Percentiles rank a stretch among this genome's conserved stretches.
phyloP scores from a whole-genome alignment of 2,329 filamentous ascomycete species.

The Botrytis tulipae region DNA sequence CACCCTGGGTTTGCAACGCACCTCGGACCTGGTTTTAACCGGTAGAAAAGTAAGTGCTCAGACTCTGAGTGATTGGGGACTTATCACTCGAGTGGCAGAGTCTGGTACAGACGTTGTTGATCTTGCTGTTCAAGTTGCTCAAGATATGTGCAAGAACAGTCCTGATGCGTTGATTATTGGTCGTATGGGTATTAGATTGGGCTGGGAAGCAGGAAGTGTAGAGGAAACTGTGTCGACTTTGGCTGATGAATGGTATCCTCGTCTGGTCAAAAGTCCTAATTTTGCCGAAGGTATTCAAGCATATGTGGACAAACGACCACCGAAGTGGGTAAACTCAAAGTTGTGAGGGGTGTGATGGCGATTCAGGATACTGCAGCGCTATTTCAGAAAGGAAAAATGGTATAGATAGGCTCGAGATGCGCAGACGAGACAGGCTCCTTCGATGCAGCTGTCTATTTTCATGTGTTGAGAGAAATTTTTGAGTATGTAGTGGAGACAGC shows the following conservation, averaged over 20 bases:
- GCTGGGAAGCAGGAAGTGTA: slow-evolving; percentile 29
- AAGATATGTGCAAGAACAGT: slow-evolving; percentile 31
- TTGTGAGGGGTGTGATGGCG: slow-evolving; percentile 33
- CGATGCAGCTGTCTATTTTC: background rate
- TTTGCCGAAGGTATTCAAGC: slow-evolving; percentile 69
- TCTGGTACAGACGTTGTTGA: slow-evolving; percentile 47
- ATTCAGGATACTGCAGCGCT: background rate
- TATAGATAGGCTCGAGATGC: background rate
- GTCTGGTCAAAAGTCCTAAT: slow-evolving; percentile 64
- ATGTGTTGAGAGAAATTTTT: background rate
- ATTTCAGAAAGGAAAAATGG: slow-evolving; percentile 7
- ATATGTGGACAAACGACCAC: slow-evolving; percentile 70
- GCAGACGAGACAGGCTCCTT: background rate
- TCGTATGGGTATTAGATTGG: slow-evolving; percentile 25
- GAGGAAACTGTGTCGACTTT: slow-evolving; percentile 38
- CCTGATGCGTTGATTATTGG: slow-evolving; percentile 30
- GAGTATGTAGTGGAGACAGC: slow-evolving; percentile 1
- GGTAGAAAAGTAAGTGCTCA: slow-evolving; percentile 57
- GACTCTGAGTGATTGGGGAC: slow-evolving; percentile 60
- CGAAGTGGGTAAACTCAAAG: slow-evolving; percentile 63
- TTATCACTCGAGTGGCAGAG: slow-evolving; percentile 62
- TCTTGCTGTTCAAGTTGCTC: slow-evolving; percentile 49
- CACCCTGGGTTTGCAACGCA: slow-evolving; percentile 62
- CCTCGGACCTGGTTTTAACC: slow-evolving; percentile 66
- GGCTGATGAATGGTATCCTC: slow-evolving; percentile 54